These are phyloP conservation scores for Dendrobium nobile DNA, from an alignment of 106 monocot species.

Conservation along the genomic window DNA sequence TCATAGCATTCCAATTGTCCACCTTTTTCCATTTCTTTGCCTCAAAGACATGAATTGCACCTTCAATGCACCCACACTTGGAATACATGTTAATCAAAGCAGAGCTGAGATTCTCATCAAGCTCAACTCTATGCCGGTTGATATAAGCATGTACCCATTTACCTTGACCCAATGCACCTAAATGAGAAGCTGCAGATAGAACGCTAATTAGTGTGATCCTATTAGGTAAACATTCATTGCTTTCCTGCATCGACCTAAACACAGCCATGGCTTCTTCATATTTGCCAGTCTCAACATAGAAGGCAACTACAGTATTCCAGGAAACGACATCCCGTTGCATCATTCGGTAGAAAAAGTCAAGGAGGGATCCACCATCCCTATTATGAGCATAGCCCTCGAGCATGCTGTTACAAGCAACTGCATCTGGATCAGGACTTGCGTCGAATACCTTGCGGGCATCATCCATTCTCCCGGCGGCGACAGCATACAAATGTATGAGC, in stretches of 20 bases:
- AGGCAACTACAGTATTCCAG: slow-evolving; percentile 55
- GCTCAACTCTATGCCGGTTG: slow-evolving; percentile 17
- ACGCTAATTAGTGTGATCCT: slow-evolving; percentile 35
- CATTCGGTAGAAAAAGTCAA: slow-evolving; percentile 33
- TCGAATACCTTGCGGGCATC: slow-evolving; percentile 72
- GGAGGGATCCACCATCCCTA: slow-evolving; percentile 26
- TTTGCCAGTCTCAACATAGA: slow-evolving; percentile 20
- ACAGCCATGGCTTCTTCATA: slow-evolving; percentile 31
- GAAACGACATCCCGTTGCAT: slow-evolving; percentile 36
- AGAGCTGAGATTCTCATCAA: slow-evolving; percentile 42
- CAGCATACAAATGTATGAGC: slow-evolving; percentile 55
- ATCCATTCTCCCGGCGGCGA: slow-evolving; percentile 13
- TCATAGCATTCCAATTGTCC: slow-evolving; percentile 59
- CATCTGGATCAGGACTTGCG: slow-evolving; percentile 22
- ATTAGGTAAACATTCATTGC: slow-evolving; percentile 17
- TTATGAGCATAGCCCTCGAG: slow-evolving; percentile 41
- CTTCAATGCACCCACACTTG: slow-evolving; percentile 55
- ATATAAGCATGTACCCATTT: slow-evolving; percentile 51
- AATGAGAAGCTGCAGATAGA: slow-evolving; percentile 25
- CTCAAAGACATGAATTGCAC: slow-evolving; percentile 24
- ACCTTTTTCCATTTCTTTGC: slow-evolving; percentile 11
- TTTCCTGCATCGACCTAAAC: slow-evolving; percentile 41
- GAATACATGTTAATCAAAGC: slow-evolving; percentile 71
- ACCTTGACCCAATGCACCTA: slow-evolving; percentile 45
- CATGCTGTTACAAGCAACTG: slow-evolving; percentile 68